Conservation (phyloP, 176 grass and related monocot genomes). For the Musa acuminata region DNA sequence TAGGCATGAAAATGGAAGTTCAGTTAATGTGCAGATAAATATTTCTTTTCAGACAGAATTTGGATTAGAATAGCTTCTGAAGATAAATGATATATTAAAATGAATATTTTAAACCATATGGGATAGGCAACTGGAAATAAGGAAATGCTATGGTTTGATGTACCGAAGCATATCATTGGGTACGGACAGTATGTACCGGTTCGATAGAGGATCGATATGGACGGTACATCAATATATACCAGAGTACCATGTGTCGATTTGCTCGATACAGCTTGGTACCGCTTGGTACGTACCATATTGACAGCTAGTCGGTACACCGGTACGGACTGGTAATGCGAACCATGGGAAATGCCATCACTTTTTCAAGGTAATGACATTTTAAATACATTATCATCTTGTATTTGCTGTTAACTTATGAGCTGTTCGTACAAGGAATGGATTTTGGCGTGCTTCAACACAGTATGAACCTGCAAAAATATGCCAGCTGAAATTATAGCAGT, state of each 20-base stretch:
- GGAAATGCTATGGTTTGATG: background rate
- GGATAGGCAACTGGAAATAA: background rate
- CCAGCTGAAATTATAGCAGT: background rate
- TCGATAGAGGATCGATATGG: no score
- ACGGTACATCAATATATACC: no score
- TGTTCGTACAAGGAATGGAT: background rate
- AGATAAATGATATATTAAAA: background rate
- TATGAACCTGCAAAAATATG: background rate
- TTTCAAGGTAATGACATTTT: background rate
- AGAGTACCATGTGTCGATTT: no score
- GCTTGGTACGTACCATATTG: no score
- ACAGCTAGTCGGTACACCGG: no score
- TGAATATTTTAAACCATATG: background rate
- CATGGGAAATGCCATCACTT: background rate
- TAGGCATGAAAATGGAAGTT: no score
- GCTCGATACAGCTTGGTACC: no score
- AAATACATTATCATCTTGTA: background rate
- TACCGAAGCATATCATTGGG: no score
- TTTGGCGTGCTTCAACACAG: background rate
- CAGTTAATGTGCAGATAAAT: no score
- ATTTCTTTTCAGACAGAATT: no score
- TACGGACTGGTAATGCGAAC: no score
- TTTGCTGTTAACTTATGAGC: background rate
- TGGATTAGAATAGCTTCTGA: background rate
- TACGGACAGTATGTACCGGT: no score